Conservation (phyloP, 2,329 filamentous ascomycete genomes). For the Diaporthe australafricana region DNA sequence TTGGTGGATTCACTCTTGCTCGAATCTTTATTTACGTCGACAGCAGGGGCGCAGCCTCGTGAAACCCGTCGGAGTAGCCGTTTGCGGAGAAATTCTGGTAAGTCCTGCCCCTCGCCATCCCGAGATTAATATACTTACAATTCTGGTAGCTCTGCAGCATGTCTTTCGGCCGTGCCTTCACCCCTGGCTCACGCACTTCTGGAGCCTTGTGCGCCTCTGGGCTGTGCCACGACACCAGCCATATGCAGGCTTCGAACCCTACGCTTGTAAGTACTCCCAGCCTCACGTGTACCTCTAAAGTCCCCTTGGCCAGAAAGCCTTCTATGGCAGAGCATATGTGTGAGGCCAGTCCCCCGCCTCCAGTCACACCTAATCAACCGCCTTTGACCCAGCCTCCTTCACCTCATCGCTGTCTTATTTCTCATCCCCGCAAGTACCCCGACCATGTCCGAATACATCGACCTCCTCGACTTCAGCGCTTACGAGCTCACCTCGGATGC, state of each 20-base stretch:
- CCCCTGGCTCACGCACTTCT: too few species aligned
- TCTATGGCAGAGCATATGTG: neutral
- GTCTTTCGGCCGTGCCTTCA: neutral
- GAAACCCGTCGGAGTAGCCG: too few species aligned
- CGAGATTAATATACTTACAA: too few species aligned
- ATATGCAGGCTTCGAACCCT: slow-evolving; percentile 9
- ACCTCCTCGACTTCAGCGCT: neutral
- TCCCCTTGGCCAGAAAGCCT: neutral
- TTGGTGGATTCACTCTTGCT: neutral
- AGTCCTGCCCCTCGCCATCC: too few species aligned
- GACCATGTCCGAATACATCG: slow-evolving; percentile 20
- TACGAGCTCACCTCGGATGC: neutral
- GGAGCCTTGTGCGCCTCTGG: neutral
- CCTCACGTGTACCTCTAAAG: too few species aligned
- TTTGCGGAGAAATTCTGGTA: too few species aligned
- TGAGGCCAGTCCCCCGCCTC: neutral
- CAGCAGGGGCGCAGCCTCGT: too few species aligned
- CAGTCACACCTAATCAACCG: too few species aligned
- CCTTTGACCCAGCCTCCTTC: neutral
- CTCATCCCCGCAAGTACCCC: neutral
- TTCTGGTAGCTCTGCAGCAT: too few species aligned
- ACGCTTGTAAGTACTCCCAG: slow-evolving; percentile 5
- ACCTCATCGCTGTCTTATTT: neutral
- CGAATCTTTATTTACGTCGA: too few species aligned
- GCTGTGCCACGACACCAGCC: neutral